phyloP scores from a whole-genome alignment of 768 basidiomycete species.

The Neoboletus subvelutipes region DNA sequence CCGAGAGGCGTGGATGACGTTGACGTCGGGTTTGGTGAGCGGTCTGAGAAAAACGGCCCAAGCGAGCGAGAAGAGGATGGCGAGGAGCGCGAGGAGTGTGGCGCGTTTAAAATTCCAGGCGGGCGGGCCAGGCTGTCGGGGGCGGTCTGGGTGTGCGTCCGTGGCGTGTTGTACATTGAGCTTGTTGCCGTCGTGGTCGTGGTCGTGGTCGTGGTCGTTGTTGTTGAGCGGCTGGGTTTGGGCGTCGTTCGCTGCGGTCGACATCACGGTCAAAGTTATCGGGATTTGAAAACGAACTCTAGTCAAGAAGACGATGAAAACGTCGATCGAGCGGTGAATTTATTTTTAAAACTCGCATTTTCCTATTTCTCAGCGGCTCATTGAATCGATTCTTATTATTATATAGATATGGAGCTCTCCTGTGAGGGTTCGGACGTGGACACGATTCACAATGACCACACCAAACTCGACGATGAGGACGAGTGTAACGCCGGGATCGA shows the following conservation, averaged over 20 bases:
- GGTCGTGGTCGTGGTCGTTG: too few species aligned
- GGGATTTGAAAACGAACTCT: too few species aligned
- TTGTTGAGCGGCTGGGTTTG: too few species aligned
- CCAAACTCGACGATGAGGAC: constrained; percentile 38
- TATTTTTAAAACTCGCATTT: background rate
- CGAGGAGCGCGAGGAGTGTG: constrained; percentile 41
- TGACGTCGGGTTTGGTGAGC: constrained; percentile 18
- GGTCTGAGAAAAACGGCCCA: constrained; percentile 36
- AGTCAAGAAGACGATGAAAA: too few species aligned
- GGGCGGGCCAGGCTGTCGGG: constrained; percentile 42
- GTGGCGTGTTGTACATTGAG: background rate
- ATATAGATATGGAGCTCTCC: constrained; percentile 27
- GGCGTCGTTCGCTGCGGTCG: background rate
- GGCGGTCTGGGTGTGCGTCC: constrained; percentile 34
- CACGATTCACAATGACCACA: constrained; percentile 32
- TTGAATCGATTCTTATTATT: too few species aligned
- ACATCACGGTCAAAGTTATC: too few species aligned
- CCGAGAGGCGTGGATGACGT: constrained; percentile 65
- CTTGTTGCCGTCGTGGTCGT: background rate
- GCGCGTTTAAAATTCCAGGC: constrained; percentile 50
- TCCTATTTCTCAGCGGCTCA: too few species aligned
- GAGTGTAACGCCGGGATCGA: constrained; percentile 36
- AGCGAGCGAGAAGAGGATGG: constrained; percentile 46
- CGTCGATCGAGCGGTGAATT: background rate
- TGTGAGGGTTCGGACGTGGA: constrained; percentile 39